A percentile compares a stretch with the other conserved stretches of the same genome.
Conservation (phyloP, 1,284 basidiomycete genomes). For the Tremellales sp. region DNA sequence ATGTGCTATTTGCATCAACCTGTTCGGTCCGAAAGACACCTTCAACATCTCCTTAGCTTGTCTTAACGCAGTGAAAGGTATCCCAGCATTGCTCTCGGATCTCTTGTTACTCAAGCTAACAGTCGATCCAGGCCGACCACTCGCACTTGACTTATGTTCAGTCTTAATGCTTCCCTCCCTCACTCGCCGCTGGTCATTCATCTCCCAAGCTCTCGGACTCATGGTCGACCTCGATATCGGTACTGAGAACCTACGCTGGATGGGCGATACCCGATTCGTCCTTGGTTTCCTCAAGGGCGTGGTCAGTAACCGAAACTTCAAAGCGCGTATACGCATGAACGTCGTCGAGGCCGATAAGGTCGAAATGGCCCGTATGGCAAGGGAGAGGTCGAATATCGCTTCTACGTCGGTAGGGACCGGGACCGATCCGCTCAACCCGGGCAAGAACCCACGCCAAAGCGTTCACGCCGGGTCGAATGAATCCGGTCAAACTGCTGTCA, state of each 20-base stretch:
- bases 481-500: neutral
- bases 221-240: constrained; percentile 85
- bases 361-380: constrained; percentile 56
- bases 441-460: neutral
- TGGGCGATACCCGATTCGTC: constrained; percentile 90
- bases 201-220: constrained; percentile 81
- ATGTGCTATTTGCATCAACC: constrained; percentile 46
- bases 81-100: neutral
- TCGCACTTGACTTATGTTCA: constrained; percentile 78
- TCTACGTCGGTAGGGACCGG: constrained; percentile 13
- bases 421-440: constrained; percentile 8
- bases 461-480: neutral
- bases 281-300: constrained; percentile 75
- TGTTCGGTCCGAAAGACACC: constrained; percentile 56
- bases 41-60: constrained; percentile 69
- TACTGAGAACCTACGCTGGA: constrained; percentile 83
- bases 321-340: constrained; percentile 67
- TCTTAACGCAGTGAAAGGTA: constrained; percentile 86
- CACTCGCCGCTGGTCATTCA: constrained; percentile 67
- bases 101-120: neutral
- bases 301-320: constrained; percentile 62
- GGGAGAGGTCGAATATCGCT: constrained; percentile 13
- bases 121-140: constrained; percentile 55
- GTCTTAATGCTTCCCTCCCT: constrained; percentile 50
- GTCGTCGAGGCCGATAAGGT: constrained; percentile 66